Conservation (phyloP, 1,284 basidiomycete species). For the Vanrija sp. region DNA sequence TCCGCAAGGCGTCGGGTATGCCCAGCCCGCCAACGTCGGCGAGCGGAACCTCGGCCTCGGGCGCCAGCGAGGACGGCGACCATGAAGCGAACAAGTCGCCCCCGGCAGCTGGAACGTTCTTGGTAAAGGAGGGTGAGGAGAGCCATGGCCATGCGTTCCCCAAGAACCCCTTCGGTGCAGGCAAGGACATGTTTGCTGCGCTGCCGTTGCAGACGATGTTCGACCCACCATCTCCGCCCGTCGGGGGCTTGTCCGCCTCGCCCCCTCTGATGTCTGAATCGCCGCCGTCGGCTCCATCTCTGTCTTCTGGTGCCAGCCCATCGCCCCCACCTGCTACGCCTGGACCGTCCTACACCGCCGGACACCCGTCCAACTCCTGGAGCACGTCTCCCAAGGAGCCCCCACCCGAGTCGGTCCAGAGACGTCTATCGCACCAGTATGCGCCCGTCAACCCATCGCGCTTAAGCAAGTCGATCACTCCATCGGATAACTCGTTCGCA, state of each 20-base stretch:
- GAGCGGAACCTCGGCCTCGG: background rate
- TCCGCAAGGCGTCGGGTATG: conserved; percentile 15
- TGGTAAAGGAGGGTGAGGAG: conserved; percentile 73
- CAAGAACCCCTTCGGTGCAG: conserved; percentile 30
- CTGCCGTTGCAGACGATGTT: conserved; percentile 82
- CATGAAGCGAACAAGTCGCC: background rate
- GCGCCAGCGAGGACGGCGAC: conserved; percentile 2
- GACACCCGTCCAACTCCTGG: background rate
- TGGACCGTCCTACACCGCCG: conserved; percentile 2
- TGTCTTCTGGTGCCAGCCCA: background rate
- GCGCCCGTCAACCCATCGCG: conserved; percentile 44
- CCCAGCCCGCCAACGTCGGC: conserved; percentile 14
- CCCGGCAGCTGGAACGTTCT: conserved; percentile 62
- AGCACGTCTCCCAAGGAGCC: conserved; percentile 3
- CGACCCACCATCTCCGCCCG: conserved; percentile 75
- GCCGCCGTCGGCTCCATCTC: too few relatives aligned
- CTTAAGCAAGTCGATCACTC: conserved; percentile 47
- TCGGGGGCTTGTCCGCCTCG: conserved; percentile 17
- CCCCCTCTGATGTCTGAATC: background rate
- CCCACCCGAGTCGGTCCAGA: background rate
- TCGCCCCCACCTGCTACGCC: background rate
- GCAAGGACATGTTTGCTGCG: conserved; percentile 78
- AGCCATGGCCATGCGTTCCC: conserved; percentile 42
- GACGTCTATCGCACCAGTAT: conserved; percentile 40
- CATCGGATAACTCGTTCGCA: conserved; percentile 27